These are phyloP conservation scores for Diaporthe citriasiana DNA, from an alignment of 2,329 filamentous ascomycete species.

Conservation along the genomic window DNA sequence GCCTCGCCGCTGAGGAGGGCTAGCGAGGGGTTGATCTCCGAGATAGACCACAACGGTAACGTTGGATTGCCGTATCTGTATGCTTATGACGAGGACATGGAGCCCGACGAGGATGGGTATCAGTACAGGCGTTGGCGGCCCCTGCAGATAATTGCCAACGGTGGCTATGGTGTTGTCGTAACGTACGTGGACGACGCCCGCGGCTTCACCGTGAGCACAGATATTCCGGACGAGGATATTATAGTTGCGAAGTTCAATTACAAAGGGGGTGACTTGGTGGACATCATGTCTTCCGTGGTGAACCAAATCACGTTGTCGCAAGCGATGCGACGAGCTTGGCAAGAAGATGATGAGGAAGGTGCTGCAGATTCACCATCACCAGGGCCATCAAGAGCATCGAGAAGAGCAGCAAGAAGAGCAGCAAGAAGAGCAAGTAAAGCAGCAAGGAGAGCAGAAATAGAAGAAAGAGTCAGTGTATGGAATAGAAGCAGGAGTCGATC, in stretches of 20 bases:
- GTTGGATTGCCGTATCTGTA: constrained; percentile 1
- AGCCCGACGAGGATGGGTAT: neutral
- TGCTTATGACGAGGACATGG: neutral
- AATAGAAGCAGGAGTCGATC: neutral
- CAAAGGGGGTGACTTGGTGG: neutral
- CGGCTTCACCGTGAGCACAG: neutral
- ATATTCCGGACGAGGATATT: neutral
- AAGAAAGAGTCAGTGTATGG: neutral
- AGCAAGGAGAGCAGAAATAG: neutral
- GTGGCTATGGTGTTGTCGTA: constrained; percentile 14
- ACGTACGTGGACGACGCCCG: constrained; percentile 2
- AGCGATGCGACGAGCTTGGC: too few species aligned
- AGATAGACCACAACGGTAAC: neutral
- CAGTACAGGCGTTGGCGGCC: constrained; percentile 8
- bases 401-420: too few species aligned
- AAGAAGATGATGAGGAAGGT: too few species aligned
- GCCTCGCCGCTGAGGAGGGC: neutral
- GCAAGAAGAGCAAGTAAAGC: neutral
- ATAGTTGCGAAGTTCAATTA: constrained; percentile 3
- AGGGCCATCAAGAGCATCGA: too few species aligned
- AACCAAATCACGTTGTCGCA: too few species aligned
- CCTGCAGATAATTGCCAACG: constrained; percentile 7
- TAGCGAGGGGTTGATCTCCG: too few species aligned
- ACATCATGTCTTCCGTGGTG: neutral
- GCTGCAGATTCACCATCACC: too few species aligned